A percentile compares a stretch with the other conserved stretches of the same genome.
Evolutionary conservation across 1,284 basidiomycete genomes (phyloP).

Genomic region (Coriolopsis trogii): DNA sequence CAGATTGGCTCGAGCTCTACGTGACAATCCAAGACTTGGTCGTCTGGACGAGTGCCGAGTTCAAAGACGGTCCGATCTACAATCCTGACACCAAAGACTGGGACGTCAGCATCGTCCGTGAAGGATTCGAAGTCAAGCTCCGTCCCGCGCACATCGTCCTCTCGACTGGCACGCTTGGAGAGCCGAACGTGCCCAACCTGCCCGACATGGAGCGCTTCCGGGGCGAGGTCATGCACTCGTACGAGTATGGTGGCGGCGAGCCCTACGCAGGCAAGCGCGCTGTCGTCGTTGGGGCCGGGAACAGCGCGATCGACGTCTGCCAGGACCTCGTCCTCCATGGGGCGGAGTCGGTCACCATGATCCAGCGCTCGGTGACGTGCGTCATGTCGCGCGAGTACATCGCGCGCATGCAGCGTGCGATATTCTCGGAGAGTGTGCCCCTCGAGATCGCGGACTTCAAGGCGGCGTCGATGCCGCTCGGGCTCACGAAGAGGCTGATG

Average conservation of each 20-base stretch:
- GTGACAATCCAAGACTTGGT: constrained; percentile 62
- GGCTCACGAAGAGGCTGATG: constrained; percentile 38
- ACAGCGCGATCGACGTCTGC: constrained; percentile 48
- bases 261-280: constrained; percentile 48
- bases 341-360: constrained; percentile 35
- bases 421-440: constrained; percentile 47
- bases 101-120: constrained; percentile 49
- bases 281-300: constrained; percentile 53
- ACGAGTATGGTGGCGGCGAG: constrained; percentile 39
- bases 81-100: constrained; percentile 47
- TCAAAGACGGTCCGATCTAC: constrained; percentile 36
- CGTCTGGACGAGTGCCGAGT: constrained; percentile 61
- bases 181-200: constrained; percentile 48
- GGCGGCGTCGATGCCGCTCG: constrained; percentile 43
- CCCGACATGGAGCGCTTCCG: constrained; percentile 41
- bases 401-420: constrained; percentile 21
- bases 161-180: constrained; percentile 56
- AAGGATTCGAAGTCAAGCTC: constrained; percentile 46
- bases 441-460: constrained; percentile 50
- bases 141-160: constrained; percentile 61
- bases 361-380: constrained; percentile 35
- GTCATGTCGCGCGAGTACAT: constrained; percentile 34
- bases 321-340: constrained; percentile 48
- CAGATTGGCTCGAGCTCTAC: constrained; percentile 68
- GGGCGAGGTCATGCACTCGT: constrained; percentile 48